Base-by-base conservation (phyloP, 495 filamentous ascomycete genomes). In the Penicillium mononematosum region DNA sequence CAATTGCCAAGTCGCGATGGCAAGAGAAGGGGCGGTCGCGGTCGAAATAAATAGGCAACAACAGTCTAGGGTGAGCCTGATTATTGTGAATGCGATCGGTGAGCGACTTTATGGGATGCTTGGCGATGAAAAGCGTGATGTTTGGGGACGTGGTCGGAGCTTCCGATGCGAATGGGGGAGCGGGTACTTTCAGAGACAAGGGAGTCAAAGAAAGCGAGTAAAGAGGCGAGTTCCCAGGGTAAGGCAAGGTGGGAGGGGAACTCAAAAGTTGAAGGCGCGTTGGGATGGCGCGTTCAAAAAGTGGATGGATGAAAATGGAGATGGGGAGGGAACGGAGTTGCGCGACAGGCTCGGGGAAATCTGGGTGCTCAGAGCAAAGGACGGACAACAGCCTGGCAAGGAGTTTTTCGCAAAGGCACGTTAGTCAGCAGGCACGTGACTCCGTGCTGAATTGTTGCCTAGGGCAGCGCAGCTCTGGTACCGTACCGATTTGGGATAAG, bases 311-410 rank as follows among this genome's bases (percentile, higher is more conserved):
- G 70, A 38, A 68, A 71, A 74, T 73, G 70, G 75, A 62, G 75
- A 76, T 78, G 72, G 71, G 73, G 46, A 71, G 69, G 69, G 66
- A 72, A 72, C 65, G 63, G 69, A 68, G 61, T 71, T 76, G 74
- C 74, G 74, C 75, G 75, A 74, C 72, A 70, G 65, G 61, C 67
- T 75, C 71, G 72, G 74, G 69, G 73, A 72, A 71, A 69, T 64
- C 70, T 69, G 67, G 69, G 68, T 69, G 73, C 70, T 66, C 64
- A 70, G 70, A 70, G 68, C 68, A 65, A 65, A 66, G 61, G 66
- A 67, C 66, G 70, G 65, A 71, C 62, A 70, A 67, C 58, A 70
- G 61, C 63, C 69, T 61, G 66, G 62, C 59, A 65, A 69, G 68
- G 71, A 71, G 70, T 73, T 75, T 76, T 77, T 65, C 19, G 56